These are phyloP conservation scores for Globisporangium canariense DNA, from an alignment of 352 stramenopile genomes.

Conservation along the genomic window DNA sequence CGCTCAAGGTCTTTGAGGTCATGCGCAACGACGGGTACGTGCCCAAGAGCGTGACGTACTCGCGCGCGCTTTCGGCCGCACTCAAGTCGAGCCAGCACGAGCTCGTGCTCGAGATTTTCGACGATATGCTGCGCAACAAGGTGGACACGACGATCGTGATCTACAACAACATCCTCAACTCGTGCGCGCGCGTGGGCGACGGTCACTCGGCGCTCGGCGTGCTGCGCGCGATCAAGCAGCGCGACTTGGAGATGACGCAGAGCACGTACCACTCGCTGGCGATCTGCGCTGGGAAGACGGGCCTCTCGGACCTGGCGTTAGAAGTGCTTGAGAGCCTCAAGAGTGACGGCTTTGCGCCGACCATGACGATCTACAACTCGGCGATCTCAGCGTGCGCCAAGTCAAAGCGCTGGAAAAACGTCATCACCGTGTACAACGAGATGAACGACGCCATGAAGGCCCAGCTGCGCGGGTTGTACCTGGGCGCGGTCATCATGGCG, in stretches of 20 bases:
- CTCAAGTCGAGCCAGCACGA: constrained; percentile 76
- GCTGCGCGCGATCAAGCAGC: constrained; percentile 60
- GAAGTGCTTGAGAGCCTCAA: constrained; percentile 56
- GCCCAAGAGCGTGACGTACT: constrained; percentile 79
- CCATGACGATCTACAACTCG: constrained; percentile 76
- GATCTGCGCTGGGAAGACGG: constrained; percentile 76
- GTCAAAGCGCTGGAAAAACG: constrained; percentile 63
- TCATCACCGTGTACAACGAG: constrained; percentile 56
- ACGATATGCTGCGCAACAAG: constrained; percentile 78
- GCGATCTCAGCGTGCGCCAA: constrained; percentile 77
- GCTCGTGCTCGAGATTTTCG: constrained; percentile 86
- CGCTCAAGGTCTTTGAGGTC: constrained; percentile 84
- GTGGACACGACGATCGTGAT: constrained; percentile 72
- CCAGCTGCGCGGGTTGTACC: constrained; percentile 44
- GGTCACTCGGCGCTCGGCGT: constrained; percentile 68
- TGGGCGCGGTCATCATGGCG: constrained; percentile 73
- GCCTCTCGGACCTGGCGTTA: constrained; percentile 62
- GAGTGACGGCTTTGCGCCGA: constrained; percentile 47
- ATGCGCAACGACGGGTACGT: constrained; percentile 85
- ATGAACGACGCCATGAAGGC: constrained; percentile 44
- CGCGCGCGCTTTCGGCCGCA: constrained; percentile 75
- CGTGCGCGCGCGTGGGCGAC: constrained; percentile 67
- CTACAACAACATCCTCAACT: constrained; percentile 88
- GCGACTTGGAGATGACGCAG: constrained; percentile 60
- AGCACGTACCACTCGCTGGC: constrained; percentile 78